Evolutionary conservation across 805 yeast genomes (phyloP).

Genomic region (Lachancea quebecensis): DNA sequence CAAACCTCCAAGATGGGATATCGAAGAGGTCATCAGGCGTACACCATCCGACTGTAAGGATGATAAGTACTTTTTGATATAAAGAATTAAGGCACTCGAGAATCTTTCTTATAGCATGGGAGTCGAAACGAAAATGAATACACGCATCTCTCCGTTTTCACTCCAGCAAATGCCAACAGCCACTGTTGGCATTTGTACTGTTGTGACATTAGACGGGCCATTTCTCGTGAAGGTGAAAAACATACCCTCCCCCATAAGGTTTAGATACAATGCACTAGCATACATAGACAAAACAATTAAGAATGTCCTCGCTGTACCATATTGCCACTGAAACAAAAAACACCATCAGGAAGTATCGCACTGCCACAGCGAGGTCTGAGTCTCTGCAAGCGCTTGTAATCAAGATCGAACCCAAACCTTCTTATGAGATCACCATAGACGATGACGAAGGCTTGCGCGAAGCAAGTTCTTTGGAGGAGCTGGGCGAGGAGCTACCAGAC

Average conservation of each 20-base stretch:
- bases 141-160: no score
- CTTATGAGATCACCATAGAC: constrained; percentile 28
- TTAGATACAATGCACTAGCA: neutral
- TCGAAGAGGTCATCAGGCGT: constrained; percentile 67
- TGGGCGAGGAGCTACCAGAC: constrained; percentile 74
- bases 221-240: neutral
- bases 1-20: constrained; percentile 65
- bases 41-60: constrained; percentile 60
- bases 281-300: neutral
- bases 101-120: no score
- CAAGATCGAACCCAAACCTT: constrained; percentile 28
- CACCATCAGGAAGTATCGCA: constrained; percentile 63
- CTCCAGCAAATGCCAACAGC: neutral
- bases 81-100: neutral
- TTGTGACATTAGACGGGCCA: neutral
- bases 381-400: constrained; percentile 52
- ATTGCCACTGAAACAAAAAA: constrained; percentile 55
- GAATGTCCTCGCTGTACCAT: constrained; percentile 49
- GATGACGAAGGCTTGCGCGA: constrained; percentile 50
- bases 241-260: neutral
- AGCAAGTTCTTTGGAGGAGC: constrained; percentile 44
- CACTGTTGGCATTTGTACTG: neutral
- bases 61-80: constrained; percentile 32
- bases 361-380: constrained; percentile 59
- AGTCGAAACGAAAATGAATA: no score